A percentile compares a stretch with the other conserved stretches of the same genome.
phyloP scores from a whole-genome alignment of 305 asterid genomes.

The Fraxinus paxiana region DNA sequence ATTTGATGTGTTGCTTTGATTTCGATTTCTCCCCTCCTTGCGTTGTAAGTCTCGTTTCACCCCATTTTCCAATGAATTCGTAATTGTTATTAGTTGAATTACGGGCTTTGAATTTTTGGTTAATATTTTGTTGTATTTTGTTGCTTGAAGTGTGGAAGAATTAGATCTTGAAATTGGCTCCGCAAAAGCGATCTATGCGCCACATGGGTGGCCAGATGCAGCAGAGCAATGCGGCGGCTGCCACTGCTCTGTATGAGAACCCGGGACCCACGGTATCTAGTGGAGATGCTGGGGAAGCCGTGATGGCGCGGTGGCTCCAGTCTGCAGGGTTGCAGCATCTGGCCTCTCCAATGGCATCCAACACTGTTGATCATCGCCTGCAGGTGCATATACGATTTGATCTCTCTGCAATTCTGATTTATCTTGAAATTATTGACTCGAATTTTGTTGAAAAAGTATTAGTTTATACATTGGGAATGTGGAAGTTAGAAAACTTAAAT shows the following conservation, averaged over 20 bases:
- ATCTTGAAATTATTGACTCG: background rate
- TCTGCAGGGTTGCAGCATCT: conserved; percentile 62
- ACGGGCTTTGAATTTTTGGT: background rate
- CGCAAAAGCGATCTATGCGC: conserved; percentile 94
- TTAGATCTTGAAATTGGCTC: conserved; percentile 92
- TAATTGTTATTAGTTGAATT: conserved; percentile 4
- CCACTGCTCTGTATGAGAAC: conserved; percentile 89
- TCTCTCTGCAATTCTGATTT: background rate
- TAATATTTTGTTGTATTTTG: conserved; percentile 11
- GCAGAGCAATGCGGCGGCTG: conserved; percentile 84
- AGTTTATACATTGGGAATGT: background rate
- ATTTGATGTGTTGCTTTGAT: conserved; percentile 44
- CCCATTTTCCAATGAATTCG: background rate
- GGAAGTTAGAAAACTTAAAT: background rate
- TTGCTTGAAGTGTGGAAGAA: conserved; percentile 36
- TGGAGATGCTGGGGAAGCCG: conserved; percentile 89
- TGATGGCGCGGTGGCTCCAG: conserved; percentile 81
- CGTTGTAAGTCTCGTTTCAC: conserved; percentile 19
- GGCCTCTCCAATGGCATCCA: conserved; percentile 50
- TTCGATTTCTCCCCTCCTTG: conserved; percentile 34
- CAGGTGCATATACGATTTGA: conserved; percentile 31
- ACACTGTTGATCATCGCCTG: conserved; percentile 41
- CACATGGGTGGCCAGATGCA: conserved; percentile 99
- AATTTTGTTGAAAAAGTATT: background rate
- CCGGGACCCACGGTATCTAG: conserved; percentile 69